These are phyloP conservation scores for Arthroderma sp. DNA, from an alignment of 2,329 filamentous ascomycete genomes.

Conservation along the genomic window DNA sequence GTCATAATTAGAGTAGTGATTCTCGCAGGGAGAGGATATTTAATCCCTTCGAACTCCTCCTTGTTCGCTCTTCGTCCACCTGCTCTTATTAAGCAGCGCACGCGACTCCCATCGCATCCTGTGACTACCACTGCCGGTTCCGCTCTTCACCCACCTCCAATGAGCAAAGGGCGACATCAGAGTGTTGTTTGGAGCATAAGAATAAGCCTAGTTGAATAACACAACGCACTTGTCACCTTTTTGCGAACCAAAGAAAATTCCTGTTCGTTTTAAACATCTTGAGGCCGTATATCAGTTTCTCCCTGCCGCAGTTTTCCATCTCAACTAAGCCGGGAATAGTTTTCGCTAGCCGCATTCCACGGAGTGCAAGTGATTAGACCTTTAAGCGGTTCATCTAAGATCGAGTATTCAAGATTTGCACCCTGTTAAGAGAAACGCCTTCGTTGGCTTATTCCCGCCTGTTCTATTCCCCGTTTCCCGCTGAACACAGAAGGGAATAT, in stretches of 20 bases:
- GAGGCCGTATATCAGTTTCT: not conserved
- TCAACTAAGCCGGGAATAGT: not conserved
- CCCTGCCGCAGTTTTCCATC: not conserved
- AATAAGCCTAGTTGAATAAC: slow-evolving; percentile 3
- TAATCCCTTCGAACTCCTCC: not conserved
- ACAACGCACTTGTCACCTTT: not conserved
- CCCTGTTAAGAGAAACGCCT: too few species aligned
- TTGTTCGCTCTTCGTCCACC: not conserved
- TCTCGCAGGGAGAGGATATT: not conserved
- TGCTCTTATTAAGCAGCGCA: not conserved
- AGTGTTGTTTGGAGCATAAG: not conserved
- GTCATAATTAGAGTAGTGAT: not conserved
- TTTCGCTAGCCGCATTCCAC: not conserved
- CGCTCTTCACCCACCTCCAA: not conserved
- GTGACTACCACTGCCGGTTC: not conserved
- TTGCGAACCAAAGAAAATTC: not conserved
- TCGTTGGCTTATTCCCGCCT: not conserved
- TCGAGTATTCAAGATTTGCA: too few species aligned
- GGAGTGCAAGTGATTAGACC: not conserved
- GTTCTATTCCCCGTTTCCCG: not conserved
- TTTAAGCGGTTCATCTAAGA: not conserved
- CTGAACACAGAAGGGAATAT: not conserved
- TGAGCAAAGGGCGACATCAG: not conserved
- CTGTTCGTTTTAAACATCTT: not conserved
- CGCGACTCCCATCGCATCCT: not conserved